Percentiles rank a stretch among this genome's conserved stretches.
phyloP scores from a whole-genome alignment of 257 asterid genomes.

The Anisodus acutangulus region DNA sequence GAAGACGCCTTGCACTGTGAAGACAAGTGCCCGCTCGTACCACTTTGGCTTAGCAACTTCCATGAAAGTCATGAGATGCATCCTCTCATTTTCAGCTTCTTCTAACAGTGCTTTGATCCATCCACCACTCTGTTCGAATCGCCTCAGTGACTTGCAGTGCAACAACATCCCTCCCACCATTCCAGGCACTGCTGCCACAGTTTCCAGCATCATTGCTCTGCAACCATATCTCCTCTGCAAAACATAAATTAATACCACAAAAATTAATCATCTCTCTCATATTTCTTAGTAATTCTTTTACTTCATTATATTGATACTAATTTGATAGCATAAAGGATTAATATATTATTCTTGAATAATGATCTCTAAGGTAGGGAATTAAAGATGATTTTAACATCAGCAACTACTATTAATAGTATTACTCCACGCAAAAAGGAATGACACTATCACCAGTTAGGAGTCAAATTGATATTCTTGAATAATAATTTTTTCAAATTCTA shows the following conservation, averaged over 20 bases:
- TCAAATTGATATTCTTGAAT: too few relatives aligned
- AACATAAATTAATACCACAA: not conserved
- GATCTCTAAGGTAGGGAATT: not conserved
- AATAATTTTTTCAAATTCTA: too few relatives aligned
- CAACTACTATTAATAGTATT: too few relatives aligned
- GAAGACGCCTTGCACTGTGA: conserved; percentile 76
- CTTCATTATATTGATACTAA: too few relatives aligned
- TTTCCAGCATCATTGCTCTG: conserved; percentile 76
- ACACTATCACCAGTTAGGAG: too few relatives aligned
- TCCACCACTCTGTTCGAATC: conserved; percentile 73
- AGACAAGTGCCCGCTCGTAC: conserved; percentile 68
- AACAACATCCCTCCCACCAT: conserved; percentile 78
- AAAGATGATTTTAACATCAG: too few relatives aligned
- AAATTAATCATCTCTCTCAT: not conserved
- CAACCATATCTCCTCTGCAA: conserved; percentile 69
- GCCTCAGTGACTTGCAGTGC: conserved; percentile 62
- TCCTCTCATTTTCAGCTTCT: conserved; percentile 76
- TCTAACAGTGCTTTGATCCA: conserved; percentile 69
- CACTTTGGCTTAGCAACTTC: conserved; percentile 65
- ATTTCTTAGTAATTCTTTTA: not conserved
- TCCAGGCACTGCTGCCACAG: conserved; percentile 79
- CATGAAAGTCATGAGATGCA: conserved; percentile 86
- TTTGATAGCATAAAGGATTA: not conserved
- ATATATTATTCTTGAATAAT: not conserved
- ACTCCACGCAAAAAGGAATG: too few relatives aligned